A percentile compares a stretch with the other conserved stretches of the same genome.
These are phyloP conservation scores for Trichoderma polysporum DNA, from an alignment of 2,329 filamentous ascomycete genomes.

Conservation along the genomic window DNA sequence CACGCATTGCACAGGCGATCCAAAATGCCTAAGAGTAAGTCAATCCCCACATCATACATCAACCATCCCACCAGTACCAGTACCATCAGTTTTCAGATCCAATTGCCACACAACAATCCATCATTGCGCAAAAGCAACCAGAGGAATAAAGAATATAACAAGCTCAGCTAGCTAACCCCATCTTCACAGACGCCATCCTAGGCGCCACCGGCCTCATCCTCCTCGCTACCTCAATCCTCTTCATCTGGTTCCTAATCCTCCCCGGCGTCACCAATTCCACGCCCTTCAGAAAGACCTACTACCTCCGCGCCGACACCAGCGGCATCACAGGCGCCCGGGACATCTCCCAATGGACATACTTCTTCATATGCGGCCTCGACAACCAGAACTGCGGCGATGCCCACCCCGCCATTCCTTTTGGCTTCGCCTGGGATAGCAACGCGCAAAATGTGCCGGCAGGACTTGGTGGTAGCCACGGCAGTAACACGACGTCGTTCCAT, in stretches of 20 bases:
- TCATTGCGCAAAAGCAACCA: no score
- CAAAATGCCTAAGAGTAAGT: constrained; percentile 26
- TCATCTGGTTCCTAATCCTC: constrained; percentile 61
- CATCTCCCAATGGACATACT: constrained; percentile 84
- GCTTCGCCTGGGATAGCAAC: constrained; percentile 64
- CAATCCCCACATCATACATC: background rate
- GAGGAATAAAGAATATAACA: background rate
- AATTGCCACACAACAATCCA: no score
- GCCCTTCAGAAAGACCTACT: constrained; percentile 74
- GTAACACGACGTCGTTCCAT: constrained; percentile 52
- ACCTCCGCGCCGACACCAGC: constrained; percentile 75
- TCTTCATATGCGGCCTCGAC: constrained; percentile 71
- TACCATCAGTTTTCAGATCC: no score
- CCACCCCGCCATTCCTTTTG: constrained; percentile 65
- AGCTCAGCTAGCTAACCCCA: background rate
- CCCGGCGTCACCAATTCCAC: constrained; percentile 49
- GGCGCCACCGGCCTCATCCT: constrained; percentile 48
- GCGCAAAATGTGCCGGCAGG: constrained; percentile 44
- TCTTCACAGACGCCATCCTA: constrained; percentile 39
- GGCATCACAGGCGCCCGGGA: constrained; percentile 67
- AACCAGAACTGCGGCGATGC: constrained; percentile 64
- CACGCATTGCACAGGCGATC: constrained; percentile 23
- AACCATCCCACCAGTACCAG: background rate
- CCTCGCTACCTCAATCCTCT: constrained; percentile 50
- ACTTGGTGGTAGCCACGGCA: constrained; percentile 53